Conservation (phyloP, 1,139 yeast species). For the Casaregolazyma suthepensis region DNA sequence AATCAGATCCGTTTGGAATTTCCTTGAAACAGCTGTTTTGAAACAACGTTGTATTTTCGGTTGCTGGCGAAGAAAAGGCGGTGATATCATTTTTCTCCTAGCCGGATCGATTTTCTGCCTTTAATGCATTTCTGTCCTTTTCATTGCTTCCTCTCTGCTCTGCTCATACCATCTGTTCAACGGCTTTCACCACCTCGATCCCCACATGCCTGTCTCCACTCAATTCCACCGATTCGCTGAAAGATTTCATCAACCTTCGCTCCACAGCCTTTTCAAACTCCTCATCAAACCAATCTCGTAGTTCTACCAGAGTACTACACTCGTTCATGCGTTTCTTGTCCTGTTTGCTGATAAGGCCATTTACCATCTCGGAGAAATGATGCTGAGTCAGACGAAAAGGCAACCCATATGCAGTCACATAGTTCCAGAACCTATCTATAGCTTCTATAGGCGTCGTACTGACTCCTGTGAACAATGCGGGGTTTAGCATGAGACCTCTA, state of each 20-base stretch:
- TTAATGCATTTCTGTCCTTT: background rate
- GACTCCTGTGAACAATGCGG: conserved; percentile 77
- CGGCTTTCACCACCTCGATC: background rate
- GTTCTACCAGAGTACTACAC: conserved; percentile 48
- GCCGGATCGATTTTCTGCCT: no score
- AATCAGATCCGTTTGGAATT: no score
- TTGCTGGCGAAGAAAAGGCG: no score
- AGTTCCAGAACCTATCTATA: conserved; percentile 75
- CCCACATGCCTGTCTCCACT: background rate
- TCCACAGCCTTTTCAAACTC: conserved; percentile 38
- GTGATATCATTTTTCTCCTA: no score
- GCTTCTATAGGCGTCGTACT: conserved; percentile 83
- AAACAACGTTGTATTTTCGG: no score
- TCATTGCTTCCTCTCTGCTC: background rate
- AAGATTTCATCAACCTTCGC: background rate
- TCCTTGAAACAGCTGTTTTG: no score
- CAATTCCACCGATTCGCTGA: background rate
- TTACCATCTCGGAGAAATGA: conserved; percentile 81
- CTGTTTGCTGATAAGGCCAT: conserved; percentile 49
- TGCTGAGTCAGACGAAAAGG: conserved; percentile 83
- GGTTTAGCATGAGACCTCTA: conserved; percentile 78
- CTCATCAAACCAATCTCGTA: conserved; percentile 77
- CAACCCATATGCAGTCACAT: conserved; percentile 70
- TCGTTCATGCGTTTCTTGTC: conserved; percentile 61
- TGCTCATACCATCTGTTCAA: background rate